Percentiles rank a stretch among this genome's conserved stretches.
Evolutionary conservation across 1,284 basidiomycete genomes (phyloP).

Genomic region (Earliella scabrosa): DNA sequence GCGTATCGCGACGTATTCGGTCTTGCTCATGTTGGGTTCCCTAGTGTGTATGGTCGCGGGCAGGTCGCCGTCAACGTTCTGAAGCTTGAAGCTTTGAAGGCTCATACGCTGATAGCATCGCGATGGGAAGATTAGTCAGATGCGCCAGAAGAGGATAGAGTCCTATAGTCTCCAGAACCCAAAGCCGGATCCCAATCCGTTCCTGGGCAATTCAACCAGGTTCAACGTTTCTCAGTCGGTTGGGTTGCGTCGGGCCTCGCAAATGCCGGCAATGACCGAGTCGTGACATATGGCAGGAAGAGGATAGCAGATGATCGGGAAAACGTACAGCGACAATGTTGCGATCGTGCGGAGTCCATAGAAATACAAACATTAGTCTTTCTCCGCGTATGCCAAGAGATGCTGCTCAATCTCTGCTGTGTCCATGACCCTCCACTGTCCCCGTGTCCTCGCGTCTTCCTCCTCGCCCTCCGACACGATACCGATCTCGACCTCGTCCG

Average conservation of each 20-base stretch:
- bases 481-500: constrained; percentile 86
- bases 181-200: no score
- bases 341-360: constrained; percentile 19
- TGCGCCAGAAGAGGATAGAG: not conserved
- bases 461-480: constrained; percentile 77
- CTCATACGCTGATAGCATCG: no score
- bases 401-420: constrained; percentile 87
- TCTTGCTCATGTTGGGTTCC: constrained; percentile 12
- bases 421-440: constrained; percentile 83
- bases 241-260: no score
- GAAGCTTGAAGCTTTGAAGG: no score
- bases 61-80: no score
- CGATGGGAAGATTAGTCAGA: not conserved
- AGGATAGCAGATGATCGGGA: not conserved
- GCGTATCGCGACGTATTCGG: constrained; percentile 16
- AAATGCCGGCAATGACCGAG: no score
- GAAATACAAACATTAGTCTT: constrained; percentile 60
- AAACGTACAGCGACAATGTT: constrained; percentile 6
- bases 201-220: no score
- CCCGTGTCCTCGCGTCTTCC: constrained; percentile 68
- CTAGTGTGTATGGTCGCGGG: no score
- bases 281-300: not conserved
- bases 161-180: no score
- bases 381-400: constrained; percentile 91
- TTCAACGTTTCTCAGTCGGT: no score